These are phyloP conservation scores for Aspergillus taichungensis DNA, from an alignment of 495 filamentous ascomycete species.

Conservation along the genomic window DNA sequence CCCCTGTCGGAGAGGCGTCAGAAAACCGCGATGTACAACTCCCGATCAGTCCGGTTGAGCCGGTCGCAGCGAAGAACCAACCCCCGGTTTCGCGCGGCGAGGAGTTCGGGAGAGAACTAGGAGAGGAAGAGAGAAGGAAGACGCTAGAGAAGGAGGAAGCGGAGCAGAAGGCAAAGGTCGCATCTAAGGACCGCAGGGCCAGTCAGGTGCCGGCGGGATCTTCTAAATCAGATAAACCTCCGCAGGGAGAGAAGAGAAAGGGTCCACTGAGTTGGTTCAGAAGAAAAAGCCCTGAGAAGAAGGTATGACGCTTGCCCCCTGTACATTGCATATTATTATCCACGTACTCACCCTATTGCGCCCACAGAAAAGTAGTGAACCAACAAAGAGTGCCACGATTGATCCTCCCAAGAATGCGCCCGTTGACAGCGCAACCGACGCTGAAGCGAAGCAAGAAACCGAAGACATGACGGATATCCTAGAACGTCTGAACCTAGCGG, in stretches of 20 bases:
- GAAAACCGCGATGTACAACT: not conserved
- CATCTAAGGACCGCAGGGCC: not conserved
- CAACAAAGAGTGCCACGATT: not conserved
- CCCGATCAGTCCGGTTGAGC: slow-evolving; percentile 6
- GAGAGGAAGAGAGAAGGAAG: slow-evolving; percentile 22
- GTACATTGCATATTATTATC: not conserved
- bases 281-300: slow-evolving; percentile 34
- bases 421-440: slow-evolving; percentile 12
- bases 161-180: slow-evolving; percentile 11
- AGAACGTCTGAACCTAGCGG: slow-evolving; percentile 69
- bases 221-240: slow-evolving; percentile 12
- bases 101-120: slow-evolving; percentile 28
- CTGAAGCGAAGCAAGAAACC: slow-evolving; percentile 49
- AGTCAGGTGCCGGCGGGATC: too few species aligned
- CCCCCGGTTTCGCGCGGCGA: slow-evolving; percentile 32
- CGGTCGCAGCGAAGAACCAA: slow-evolving; percentile 25
- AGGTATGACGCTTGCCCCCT: slow-evolving; percentile 15
- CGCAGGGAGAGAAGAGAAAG: slow-evolving; percentile 29
- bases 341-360: not conserved
- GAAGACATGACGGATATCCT: slow-evolving; percentile 70
- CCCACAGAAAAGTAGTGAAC: not conserved
- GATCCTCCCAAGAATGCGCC: slow-evolving; percentile 7
- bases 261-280: slow-evolving; percentile 38
- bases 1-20: not conserved
- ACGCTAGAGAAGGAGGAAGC: slow-evolving; percentile 8